Evolutionary conservation across 2,329 filamentous ascomycete genomes (phyloP), one percentile per base, ranked within the genome.

Genomic region (Ceratocystis destructans): DNA sequence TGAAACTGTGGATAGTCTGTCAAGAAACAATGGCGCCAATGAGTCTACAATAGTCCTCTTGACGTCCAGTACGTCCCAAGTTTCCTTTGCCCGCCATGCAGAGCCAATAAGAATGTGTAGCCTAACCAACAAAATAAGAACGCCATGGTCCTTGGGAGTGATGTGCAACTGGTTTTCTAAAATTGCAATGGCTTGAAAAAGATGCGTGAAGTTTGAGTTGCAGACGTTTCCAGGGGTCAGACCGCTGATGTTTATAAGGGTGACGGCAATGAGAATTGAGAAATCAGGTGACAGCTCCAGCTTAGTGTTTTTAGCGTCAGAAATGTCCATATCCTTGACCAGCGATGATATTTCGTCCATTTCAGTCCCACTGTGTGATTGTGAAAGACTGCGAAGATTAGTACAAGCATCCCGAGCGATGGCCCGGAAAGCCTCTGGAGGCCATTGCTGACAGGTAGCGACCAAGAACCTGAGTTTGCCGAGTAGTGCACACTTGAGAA

Each of bases 41-140:
- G 81, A 80, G 69, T 84, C 82, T n/a, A 82, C 78, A 33, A 83
- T 81, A 0, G 80, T 81, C 25, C 82, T 78, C 72, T 85, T 85
- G 1, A 85, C 78, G 2, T 78, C 80, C 8, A 83, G 75, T 0
- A 75, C 75, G 10, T 76, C 74, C 81, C 82, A 84, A 1, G 82
- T 72, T 44, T 78, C 72, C 28, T 77, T 74, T 0, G 79, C 80
- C 20, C 76, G 75, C 1, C 78, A 75, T 0, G 76, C 76, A 12
- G 79, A 81, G 6, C 82, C 82, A 5, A 83, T 73, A 2, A 79
- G 72, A 8, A 83, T 73, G 63, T 82, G 80, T 1, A 84, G 71
- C 65, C 81, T 80, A 1, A 81, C 75, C 0, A 85, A 74, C 0
- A 84, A 69, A 3, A 85, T 73, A 1, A 78, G 77, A 2, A 82